phyloP scores from a whole-genome alignment of 768 basidiomycete genomes.

The Multifurca ochricompacta region DNA sequence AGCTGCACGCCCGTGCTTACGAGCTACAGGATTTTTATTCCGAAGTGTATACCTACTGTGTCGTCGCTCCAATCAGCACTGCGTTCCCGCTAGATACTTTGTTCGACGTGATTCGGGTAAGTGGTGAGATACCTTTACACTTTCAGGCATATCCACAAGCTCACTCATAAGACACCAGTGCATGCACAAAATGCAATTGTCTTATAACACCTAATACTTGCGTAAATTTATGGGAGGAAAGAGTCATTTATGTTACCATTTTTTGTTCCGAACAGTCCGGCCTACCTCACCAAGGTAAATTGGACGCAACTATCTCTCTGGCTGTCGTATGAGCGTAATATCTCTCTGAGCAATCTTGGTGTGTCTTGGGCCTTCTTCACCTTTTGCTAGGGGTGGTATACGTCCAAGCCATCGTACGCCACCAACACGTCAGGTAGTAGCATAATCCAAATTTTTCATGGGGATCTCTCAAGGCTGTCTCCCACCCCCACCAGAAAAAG shows the following conservation, averaged over 20 bases:
- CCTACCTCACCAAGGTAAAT: neutral
- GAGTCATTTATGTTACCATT: neutral
- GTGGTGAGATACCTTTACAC: neutral
- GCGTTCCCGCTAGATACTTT: neutral
- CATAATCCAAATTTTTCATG: neutral
- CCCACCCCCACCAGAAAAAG: neutral
- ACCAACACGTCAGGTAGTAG: neutral
- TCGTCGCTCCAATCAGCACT: neutral
- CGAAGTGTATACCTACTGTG: neutral
- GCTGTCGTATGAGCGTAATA: neutral
- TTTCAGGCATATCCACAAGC: neutral
- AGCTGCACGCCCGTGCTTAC: neutral
- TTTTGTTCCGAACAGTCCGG: neutral
- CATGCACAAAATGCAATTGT: neutral
- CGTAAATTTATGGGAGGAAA: neutral
- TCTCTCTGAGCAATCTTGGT: neutral
- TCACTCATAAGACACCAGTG: neutral
- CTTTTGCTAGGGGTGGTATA: neutral
- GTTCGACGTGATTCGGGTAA: neutral
- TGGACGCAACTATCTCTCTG: neutral
- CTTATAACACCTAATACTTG: neutral
- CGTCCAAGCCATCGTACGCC: neutral
- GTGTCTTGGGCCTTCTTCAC: neutral
- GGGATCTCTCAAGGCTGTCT: neutral
- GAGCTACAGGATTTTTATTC: neutral